Evolutionary conservation across 2,329 filamentous ascomycete genomes (phyloP).

Genomic region (Xylaria arbuscula): DNA sequence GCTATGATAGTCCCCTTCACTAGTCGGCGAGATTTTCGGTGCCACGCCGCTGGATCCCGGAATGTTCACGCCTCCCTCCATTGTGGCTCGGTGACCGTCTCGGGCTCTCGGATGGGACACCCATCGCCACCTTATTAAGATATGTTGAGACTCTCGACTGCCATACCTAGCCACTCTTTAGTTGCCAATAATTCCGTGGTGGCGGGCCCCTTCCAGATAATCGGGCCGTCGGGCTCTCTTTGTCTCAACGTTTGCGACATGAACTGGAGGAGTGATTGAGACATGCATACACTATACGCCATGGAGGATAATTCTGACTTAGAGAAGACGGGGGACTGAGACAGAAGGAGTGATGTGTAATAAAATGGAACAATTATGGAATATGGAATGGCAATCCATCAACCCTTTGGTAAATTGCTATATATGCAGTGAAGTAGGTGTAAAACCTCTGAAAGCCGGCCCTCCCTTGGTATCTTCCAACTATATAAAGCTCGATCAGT

Average conservation of each 20-base stretch:
- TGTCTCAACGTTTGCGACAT: constrained; percentile 21
- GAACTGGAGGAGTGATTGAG: constrained; percentile 1
- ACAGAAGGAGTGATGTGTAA: constrained; percentile 6
- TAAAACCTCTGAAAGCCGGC: background rate
- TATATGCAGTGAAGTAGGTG: background rate
- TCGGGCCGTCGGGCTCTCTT: constrained; percentile 31
- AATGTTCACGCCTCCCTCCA: constrained; percentile 30
- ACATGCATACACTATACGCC: constrained; percentile 12
- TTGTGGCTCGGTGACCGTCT: background rate
- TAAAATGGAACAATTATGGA: constrained; percentile 7
- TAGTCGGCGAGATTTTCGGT: constrained; percentile 9
- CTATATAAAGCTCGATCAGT: background rate
- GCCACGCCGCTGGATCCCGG: constrained; percentile 17
- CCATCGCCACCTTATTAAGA: background rate
- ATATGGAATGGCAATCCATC: background rate
- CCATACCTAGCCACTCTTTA: constrained; percentile 6
- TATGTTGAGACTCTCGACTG: constrained; percentile 21
- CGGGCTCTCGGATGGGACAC: background rate
- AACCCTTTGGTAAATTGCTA: background rate
- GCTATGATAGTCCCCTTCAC: background rate
- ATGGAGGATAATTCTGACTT: constrained; percentile 14
- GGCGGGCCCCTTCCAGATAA: constrained; percentile 20
- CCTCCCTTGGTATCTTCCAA: background rate
- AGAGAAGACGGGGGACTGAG: constrained; percentile 2
- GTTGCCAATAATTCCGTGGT: constrained; percentile 4